Evolutionary conservation across 2,329 filamentous ascomycete species (phyloP), one percentile per base, ranked within the genome.

Genomic region (Monosporascus ibericus): DNA sequence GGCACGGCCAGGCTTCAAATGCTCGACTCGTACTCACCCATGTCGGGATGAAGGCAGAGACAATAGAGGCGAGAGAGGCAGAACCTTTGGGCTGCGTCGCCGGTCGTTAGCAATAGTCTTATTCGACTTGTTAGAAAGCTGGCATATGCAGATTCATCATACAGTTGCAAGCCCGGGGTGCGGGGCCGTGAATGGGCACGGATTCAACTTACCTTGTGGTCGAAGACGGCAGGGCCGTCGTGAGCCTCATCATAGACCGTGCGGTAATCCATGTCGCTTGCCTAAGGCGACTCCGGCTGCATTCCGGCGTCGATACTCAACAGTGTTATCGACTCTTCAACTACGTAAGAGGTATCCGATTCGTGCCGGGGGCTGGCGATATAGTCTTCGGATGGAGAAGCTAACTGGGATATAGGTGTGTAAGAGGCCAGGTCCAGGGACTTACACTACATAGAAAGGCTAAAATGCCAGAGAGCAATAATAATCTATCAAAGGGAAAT

Each of bases 1-100:
- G 22, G 6, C 2, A 4, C 46, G 9, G 40, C 49, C 15, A 14
- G n/a, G 20, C 15, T 22, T 18, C 27, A 37, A 40, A 42, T 36
- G 30, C 9, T 11, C 30, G 4, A 14, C 30, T 14, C 9, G 14
- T 15, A 60, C 64, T 59, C 48, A 67, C 65, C 58, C 56, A 65
- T 27, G 65, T 60, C 3, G 65, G 65, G 17, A 65, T 56, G 42
- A 67, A 64, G 25, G 65, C 64, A n/a, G 63, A 61, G 6, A 65
- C 15, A 1, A 67, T 52, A 18, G 65, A 57, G 3, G 62, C 60
- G 3, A 66, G 55, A 3, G 65, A 65, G 17, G 63, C 59, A n/a
- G 65, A 66, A 18, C 59, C 62, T 24, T 62, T 59, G 6, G 61
- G 59, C 64, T 66, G 14, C 38, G 47, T 20, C 9, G 17, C 22